phyloP scores from a whole-genome alignment of 2,329 filamentous ascomycete species.

The Hypoxylon sp. region DNA sequence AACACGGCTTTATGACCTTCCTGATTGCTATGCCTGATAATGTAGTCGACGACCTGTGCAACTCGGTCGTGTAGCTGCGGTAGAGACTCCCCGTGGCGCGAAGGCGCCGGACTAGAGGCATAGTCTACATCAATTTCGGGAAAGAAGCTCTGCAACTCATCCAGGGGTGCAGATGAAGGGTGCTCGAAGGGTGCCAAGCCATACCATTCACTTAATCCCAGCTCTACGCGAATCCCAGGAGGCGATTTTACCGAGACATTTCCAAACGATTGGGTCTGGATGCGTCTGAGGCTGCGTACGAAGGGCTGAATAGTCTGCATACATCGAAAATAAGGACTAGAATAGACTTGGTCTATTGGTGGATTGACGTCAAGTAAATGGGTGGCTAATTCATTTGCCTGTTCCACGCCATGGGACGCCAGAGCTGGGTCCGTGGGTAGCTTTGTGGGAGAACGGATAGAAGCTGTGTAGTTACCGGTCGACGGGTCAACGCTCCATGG shows the following conservation, averaged over 20 bases:
- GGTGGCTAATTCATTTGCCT: slow-evolving; percentile 82
- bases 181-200: slow-evolving; percentile 89
- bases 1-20: slow-evolving; percentile 79
- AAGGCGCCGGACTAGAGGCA: slow-evolving; percentile 76
- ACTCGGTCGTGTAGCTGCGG: slow-evolving; percentile 84
- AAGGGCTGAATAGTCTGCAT: slow-evolving; percentile 86
- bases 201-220: slow-evolving; percentile 87
- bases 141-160: slow-evolving; percentile 77
- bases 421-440: slow-evolving; percentile 90
- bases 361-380: slow-evolving; percentile 75
- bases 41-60: slow-evolving; percentile 75
- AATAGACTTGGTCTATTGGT: slow-evolving; percentile 83
- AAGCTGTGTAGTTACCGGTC: slow-evolving; percentile 83
- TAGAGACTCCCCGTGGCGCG: slow-evolving; percentile 82
- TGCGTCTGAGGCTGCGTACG: slow-evolving; percentile 56
- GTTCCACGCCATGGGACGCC: slow-evolving; percentile 86
- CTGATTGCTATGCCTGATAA: slow-evolving; percentile 81
- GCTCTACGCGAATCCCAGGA: slow-evolving; percentile 67
- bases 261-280: slow-evolving; percentile 32
- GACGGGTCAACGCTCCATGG: slow-evolving; percentile 88
- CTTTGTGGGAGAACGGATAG: slow-evolving; percentile 85
- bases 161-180: slow-evolving; percentile 78
- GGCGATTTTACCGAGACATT: slow-evolving; percentile 43
- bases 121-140: slow-evolving; percentile 72
- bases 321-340: slow-evolving; percentile 88